These are phyloP conservation scores for Clarireedia sp. DNA, from an alignment of 2,329 filamentous ascomycete genomes.

Conservation along the genomic window DNA sequence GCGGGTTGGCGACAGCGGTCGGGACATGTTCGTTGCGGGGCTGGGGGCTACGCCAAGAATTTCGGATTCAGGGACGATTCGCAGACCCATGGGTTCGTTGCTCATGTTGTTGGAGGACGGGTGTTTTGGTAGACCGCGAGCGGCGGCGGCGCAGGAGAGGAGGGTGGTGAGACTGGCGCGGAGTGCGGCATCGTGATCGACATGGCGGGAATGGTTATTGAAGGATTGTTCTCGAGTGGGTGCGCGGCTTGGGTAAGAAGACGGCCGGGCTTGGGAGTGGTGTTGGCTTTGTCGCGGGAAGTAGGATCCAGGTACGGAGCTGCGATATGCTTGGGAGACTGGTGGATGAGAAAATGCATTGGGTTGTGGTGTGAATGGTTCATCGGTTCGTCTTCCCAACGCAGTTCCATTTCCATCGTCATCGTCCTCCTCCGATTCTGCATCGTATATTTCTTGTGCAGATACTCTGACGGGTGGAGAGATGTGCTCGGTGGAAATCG, in stretches of 20 bases:
- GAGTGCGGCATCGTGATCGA: constrained; percentile 87
- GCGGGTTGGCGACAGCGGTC: constrained; percentile 17
- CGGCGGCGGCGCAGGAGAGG: constrained; percentile 85
- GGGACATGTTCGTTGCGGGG: constrained; percentile 24
- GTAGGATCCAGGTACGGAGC: constrained; percentile 33
- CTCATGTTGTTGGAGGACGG: constrained; percentile 19
- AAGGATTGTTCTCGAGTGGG: constrained; percentile 28
- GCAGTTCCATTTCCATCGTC: constrained; percentile 73
- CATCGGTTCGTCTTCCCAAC: constrained; percentile 44
- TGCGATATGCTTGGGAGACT: constrained; percentile 24
- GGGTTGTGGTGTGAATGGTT: constrained; percentile 72
- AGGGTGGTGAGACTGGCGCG: constrained; percentile 91
- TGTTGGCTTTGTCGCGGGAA: constrained; percentile 26
- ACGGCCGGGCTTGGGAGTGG: constrained; percentile 15
- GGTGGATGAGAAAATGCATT: constrained; percentile 88
- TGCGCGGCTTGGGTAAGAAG: constrained; percentile 30
- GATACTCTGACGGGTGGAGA: constrained; percentile 20
- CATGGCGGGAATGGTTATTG: constrained; percentile 47
- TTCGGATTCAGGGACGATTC: constrained; percentile 54
- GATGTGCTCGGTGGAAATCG: constrained; percentile 51
- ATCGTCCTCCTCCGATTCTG: constrained; percentile 38
- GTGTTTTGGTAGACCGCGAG: constrained; percentile 68
- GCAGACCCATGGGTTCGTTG: constrained; percentile 41
- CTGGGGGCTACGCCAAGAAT: constrained; percentile 35
- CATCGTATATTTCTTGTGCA: constrained; percentile 13